These are phyloP conservation scores for Aspergillus bridgeri DNA, from an alignment of 495 filamentous ascomycete species.

Conservation along the genomic window DNA sequence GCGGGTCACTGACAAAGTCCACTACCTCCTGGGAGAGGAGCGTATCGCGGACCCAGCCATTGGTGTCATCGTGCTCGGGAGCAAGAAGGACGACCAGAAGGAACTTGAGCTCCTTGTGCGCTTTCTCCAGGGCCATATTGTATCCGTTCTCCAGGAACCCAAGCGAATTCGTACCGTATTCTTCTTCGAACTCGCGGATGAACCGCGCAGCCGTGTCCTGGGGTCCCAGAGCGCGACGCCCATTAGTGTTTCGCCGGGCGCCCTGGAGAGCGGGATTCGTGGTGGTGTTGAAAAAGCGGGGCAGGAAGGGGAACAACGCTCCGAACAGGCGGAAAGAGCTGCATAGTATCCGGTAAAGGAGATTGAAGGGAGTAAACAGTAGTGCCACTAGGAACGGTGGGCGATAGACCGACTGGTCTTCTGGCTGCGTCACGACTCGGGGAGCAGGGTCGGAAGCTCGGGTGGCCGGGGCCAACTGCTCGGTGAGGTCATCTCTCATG, in stretches of 20 bases:
- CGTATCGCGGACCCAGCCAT: constrained; percentile 76
- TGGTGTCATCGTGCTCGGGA: constrained; percentile 90
- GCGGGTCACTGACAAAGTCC: constrained; percentile 64
- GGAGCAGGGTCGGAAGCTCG: constrained; percentile 58
- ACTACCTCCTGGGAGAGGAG: constrained; percentile 72
- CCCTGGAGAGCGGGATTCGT: constrained; percentile 47
- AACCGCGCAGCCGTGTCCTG: constrained; percentile 86
- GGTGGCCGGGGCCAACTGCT: constrained; percentile 31
- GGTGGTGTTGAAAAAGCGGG: constrained; percentile 58
- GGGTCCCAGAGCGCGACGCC: constrained; percentile 70
- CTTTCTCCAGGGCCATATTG: constrained; percentile 80
- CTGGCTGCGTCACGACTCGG: constrained; percentile 72
- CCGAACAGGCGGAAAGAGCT: constrained; percentile 62
- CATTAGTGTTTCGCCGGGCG: constrained; percentile 59
- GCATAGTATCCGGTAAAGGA: constrained; percentile 67
- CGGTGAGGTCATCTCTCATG: constrained; percentile 60
- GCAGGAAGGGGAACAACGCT: constrained; percentile 76
- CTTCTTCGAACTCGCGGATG: constrained; percentile 88
- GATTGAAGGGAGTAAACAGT: constrained; percentile 75
- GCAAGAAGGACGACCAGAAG: constrained; percentile 80
- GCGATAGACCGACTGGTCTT: constrained; percentile 57
- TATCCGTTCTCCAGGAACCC: constrained; percentile 83
- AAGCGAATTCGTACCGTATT: constrained; percentile 69
- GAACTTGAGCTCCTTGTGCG: constrained; percentile 88
- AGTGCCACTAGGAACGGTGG: constrained; percentile 72